Evolutionary conservation across 73 alveolate species (phyloP).

Genomic region (Urostyla sp.): DNA sequence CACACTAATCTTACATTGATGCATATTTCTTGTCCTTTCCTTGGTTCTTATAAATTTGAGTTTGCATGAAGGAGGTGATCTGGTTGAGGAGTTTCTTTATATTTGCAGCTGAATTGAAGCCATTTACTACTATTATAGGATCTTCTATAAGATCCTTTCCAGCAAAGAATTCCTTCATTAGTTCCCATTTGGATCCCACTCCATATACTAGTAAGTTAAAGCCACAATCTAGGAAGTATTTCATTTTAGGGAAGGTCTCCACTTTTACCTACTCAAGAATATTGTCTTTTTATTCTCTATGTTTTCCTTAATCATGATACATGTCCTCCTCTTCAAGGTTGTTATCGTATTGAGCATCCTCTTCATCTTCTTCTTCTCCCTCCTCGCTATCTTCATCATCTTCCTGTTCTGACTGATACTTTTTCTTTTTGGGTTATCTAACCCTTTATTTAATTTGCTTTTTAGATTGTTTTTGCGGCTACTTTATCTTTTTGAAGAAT

Average conservation of each 20-base stretch:
- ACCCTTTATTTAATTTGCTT: background rate
- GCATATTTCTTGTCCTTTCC: background rate
- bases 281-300: background rate
- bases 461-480: background rate
- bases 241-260: background rate
- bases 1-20: conserved; percentile 59
- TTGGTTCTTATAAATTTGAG: background rate
- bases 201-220: conserved; percentile 65
- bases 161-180: conserved; percentile 43
- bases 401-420: too few relatives aligned
- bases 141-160: background rate
- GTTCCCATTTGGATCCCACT: conserved; percentile 51
- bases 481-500: background rate
- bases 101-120: conserved; percentile 55
- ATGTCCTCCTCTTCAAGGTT: background rate
- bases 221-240: conserved; percentile 59
- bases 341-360: background rate
- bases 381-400: background rate
- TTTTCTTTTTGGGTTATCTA: too few relatives aligned
- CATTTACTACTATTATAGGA: conserved; percentile 45
- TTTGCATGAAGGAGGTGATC: conserved; percentile 7
- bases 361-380: background rate
- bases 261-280: background rate
- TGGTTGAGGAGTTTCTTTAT: conserved; percentile 46
- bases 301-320: background rate